A percentile compares a stretch with the other conserved stretches of the same genome.
Conservation (phyloP, 495 filamentous ascomycete species). For the Lasiosphaeria miniovina region DNA sequence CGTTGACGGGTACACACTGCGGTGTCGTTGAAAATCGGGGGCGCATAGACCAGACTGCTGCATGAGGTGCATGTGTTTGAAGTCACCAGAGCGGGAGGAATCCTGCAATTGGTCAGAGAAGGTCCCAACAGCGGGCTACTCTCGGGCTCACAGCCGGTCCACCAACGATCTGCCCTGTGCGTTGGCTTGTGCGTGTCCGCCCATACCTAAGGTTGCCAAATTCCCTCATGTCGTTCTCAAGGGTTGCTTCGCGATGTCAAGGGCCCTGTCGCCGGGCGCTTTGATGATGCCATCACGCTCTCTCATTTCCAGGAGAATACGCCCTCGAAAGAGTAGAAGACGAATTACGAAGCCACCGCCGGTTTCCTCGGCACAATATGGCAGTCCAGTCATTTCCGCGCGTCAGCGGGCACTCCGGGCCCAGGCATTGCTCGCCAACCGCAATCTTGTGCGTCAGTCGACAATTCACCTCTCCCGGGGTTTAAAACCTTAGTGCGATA, state of each 20-base stretch:
- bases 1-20: background rate
- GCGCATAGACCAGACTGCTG: conserved; percentile 28
- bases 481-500: no score
- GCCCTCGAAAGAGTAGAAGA: no score
- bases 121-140: conserved; percentile 12
- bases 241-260: background rate
- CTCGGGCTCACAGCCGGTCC: conserved; percentile 24
- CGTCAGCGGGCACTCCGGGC: no score
- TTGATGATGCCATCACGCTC: conserved; percentile 4
- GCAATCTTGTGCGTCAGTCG: no score
- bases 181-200: conserved; percentile 12
- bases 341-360: no score
- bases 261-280: background rate
- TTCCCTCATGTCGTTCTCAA: background rate
- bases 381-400: no score
- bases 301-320: conserved; percentile 3
- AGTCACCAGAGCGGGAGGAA: conserved; percentile 32
- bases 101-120: conserved; percentile 28
- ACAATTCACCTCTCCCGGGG: no score
- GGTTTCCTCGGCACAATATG: no score
- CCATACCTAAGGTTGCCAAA: background rate
- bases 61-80: conserved; percentile 28
- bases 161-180: conserved; percentile 17
- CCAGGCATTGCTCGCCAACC: no score
- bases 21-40: conserved; percentile 18